A percentile compares a stretch with the other conserved stretches of the same genome.
Evolutionary conservation across 257 asterid genomes (phyloP).

Genomic region (Lantana camara): DNA sequence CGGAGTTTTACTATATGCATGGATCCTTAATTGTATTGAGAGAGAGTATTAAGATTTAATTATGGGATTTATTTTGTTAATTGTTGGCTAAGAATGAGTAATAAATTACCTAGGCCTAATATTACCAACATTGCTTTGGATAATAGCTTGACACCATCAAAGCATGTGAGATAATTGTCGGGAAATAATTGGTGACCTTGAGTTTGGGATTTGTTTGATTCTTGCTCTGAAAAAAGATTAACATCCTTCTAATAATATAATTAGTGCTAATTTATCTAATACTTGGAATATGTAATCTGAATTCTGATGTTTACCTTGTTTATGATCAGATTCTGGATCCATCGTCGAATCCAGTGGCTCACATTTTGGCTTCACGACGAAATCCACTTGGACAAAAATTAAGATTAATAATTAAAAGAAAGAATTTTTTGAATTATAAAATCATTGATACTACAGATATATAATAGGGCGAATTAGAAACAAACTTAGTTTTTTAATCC

Average conservation of each 20-base stretch:
- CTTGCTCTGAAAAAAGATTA: not conserved
- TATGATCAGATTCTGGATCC: not conserved
- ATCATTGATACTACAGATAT: no score
- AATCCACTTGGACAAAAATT: conserved; percentile 4
- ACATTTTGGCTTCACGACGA: not conserved
- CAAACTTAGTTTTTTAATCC: not conserved
- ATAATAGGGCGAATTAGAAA: not conserved
- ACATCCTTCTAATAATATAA: no score
- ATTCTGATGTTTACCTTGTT: conserved; percentile 1
- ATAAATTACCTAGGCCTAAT: conserved; percentile 39
- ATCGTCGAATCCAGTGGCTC: conserved; percentile 9
- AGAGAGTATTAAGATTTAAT: no score
- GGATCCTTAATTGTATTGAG: conserved; percentile 24
- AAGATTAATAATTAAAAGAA: no score
- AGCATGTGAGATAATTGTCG: conserved; percentile 23
- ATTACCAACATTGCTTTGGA: conserved; percentile 33
- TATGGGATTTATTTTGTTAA: not conserved
- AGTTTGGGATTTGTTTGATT: conserved; percentile 11
- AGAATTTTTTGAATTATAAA: no score
- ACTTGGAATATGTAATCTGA: no score
- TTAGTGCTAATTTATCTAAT: no score
- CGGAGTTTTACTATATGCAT: conserved; percentile 21
- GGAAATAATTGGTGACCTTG: conserved; percentile 30
- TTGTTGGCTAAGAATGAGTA: no score
- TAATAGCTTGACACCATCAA: conserved; percentile 22